Conservation (phyloP, 345 rosid genomes). For the Hypericum perforatum region DNA sequence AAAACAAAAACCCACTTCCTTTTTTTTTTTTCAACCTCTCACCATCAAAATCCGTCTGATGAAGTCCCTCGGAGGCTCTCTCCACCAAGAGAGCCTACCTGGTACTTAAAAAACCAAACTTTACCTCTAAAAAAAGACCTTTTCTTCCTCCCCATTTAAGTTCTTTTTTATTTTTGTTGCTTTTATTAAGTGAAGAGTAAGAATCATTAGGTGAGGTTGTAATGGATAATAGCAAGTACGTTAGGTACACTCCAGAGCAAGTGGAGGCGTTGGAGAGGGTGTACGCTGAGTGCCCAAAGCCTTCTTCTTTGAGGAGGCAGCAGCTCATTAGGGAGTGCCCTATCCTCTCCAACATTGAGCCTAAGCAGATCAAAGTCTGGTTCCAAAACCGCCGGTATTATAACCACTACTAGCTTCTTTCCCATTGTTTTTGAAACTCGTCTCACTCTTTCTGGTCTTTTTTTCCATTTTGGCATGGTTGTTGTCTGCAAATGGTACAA, state of each 20-base stretch:
- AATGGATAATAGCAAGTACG: slow-evolving; percentile 61
- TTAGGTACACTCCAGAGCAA: slow-evolving; percentile 68
- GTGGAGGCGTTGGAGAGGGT: slow-evolving; percentile 76
- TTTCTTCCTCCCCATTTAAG: too few species aligned
- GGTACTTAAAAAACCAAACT: background rate
- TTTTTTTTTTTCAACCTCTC: too few species aligned
- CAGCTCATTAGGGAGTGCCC: slow-evolving; percentile 71
- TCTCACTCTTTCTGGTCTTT: too few species aligned
- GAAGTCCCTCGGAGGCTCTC: slow-evolving; percentile 53
- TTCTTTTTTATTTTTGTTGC: too few species aligned
- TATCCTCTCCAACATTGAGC: slow-evolving; percentile 53
- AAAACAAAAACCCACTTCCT: too few species aligned
- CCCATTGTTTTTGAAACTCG: too few species aligned
- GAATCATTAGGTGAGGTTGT: too few species aligned
- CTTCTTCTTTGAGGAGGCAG: slow-evolving; percentile 60
- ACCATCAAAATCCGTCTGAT: slow-evolving; percentile 15
- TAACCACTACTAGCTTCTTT: background rate
- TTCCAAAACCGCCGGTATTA: slow-evolving; percentile 57
- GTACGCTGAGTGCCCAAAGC: slow-evolving; percentile 69
- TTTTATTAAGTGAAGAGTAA: too few species aligned
- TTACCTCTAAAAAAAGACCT: too few species aligned
- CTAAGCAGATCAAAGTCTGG: slow-evolving; percentile 70
- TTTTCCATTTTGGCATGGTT: too few species aligned
- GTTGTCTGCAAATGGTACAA: too few species aligned
- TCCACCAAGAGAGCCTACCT: slow-evolving; percentile 48